Evolutionary conservation across 108 stramenopile species (phyloP).

Genomic region (Schizochytrium sp.): DNA sequence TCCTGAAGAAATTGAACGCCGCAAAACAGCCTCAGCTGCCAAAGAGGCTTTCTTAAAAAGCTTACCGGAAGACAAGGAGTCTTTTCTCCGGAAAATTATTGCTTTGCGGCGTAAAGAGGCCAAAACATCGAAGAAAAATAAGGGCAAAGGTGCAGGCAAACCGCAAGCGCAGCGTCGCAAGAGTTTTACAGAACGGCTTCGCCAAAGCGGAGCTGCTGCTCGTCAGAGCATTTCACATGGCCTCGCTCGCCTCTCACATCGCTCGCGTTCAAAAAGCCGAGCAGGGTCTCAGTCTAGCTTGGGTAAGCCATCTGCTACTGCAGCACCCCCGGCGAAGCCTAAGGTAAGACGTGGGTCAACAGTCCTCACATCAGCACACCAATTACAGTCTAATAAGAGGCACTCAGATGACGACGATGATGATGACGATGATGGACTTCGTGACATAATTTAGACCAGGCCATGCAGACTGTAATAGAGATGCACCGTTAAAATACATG

Average conservation of each 20-base stretch:
- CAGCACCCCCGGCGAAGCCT: neutral
- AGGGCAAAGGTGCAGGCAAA: neutral
- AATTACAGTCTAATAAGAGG: neutral
- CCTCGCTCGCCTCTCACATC: too few relatives aligned
- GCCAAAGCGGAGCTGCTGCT: neutral
- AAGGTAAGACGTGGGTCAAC: neutral
- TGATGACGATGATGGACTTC: neutral
- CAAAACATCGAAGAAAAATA: neutral
- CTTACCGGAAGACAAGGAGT: neutral
- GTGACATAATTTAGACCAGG: neutral
- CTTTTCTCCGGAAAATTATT: conserved; percentile 3
- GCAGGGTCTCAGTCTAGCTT: too few relatives aligned
- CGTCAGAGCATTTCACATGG: too few relatives aligned
- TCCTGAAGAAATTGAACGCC: neutral
- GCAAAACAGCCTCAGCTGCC: neutral
- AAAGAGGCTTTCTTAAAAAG: conserved; percentile 24
- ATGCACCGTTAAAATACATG: neutral
- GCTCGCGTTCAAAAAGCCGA: too few relatives aligned
- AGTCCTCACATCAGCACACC: neutral
- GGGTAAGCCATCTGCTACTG: neutral
- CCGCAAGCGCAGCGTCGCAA: neutral
- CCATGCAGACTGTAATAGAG: neutral
- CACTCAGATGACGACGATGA: neutral
- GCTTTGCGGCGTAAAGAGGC: neutral
- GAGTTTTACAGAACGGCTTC: neutral